Base-by-base conservation (phyloP, 305 asterid genomes). In the Stenogyne calaminthoides region DNA sequence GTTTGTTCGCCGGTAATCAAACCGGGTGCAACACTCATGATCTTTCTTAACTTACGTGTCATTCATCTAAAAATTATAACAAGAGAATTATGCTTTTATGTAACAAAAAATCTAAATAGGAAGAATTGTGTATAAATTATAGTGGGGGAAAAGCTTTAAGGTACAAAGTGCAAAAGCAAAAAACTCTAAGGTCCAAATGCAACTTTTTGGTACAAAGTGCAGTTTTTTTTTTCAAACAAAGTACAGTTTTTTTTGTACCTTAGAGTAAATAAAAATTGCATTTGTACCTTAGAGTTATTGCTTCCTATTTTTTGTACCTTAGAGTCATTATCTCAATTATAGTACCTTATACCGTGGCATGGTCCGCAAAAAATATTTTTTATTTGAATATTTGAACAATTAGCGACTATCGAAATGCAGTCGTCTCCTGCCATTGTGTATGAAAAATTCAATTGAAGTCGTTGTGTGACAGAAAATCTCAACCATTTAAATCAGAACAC, bases 301-400 rank as follows among this genome's bases (percentile, higher is more conserved):
- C n/a, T n/a, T n/a, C n/a, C n/a, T n/a, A n/a, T n/a, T n/a, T n/a
- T n/a, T n/a, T n/a, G n/a, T n/a, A n/a, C n/a, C n/a, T n/a, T n/a
- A n/a, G n/a, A n/a, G n/a, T n/a, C n/a, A n/a, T n/a, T n/a, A n/a
- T n/a, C n/a, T n/a, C n/a, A 67, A 6, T 1, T 34, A 9, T 40
- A 39, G 0, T 76, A 71, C 96, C 96, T 91, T 80, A 91, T 89
- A 68, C 97, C 97, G 73, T 91, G 97, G 63, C 96, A 95, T 8
- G 87, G 87, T 0, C 92, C 91, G 71, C 96, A 92, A 14, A 79
- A 66, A 55, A 88, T 76, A 59, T 82, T 77, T 44, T 76, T 81
- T 6, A 90, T 78, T 8, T 74, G 81, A 66, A 92, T 82, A 42
- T 60, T 72, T 5, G 96, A 88, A 40, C 96, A 90, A 80, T 85